Conservation (phyloP, 306 rosid genomes). For the Castanea sativa region DNA sequence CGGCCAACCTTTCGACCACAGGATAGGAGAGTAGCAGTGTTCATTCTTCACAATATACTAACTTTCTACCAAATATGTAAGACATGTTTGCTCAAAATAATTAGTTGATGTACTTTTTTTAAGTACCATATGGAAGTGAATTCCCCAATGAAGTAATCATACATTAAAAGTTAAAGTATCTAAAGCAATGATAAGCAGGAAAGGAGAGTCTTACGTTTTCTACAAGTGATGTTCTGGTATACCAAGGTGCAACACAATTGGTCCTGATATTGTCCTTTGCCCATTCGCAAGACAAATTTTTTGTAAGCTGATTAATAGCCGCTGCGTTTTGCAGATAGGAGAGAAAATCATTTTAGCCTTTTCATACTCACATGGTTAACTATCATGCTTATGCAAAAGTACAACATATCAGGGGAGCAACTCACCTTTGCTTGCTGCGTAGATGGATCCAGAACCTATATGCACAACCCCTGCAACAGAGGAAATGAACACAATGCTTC, state of each 20-base stretch:
- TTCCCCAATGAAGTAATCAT: background rate
- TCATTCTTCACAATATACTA: background rate
- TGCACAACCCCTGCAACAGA: slow-evolving; percentile 52
- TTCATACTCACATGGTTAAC: background rate
- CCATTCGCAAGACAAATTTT: slow-evolving; percentile 90
- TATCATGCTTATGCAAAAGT: slow-evolving; percentile 11
- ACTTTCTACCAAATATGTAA: background rate
- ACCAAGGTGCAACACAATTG: slow-evolving; percentile 89
- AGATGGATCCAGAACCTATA: slow-evolving; percentile 56
- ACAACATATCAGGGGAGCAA: slow-evolving; percentile 9
- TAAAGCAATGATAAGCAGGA: slow-evolving; percentile 1
- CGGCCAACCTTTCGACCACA: background rate
- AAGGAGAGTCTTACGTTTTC: slow-evolving; percentile 50
- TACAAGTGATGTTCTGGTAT: slow-evolving; percentile 62
- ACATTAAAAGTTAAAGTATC: slow-evolving; percentile 4
- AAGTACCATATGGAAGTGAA: background rate
- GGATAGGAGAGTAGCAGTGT: background rate
- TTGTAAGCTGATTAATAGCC: slow-evolving; percentile 87
- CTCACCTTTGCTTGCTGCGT: slow-evolving; percentile 75
- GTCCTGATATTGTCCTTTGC: slow-evolving; percentile 84
- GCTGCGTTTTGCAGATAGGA: slow-evolving; percentile 43
- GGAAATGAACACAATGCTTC: slow-evolving; percentile 83
- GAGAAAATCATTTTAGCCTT: slow-evolving; percentile 9
- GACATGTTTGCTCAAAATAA: background rate
- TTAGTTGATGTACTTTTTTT: background rate